These are phyloP conservation scores for Paramecium pentaurelia DNA, from an alignment of 73 alveolate species.

Conservation along the genomic window DNA sequence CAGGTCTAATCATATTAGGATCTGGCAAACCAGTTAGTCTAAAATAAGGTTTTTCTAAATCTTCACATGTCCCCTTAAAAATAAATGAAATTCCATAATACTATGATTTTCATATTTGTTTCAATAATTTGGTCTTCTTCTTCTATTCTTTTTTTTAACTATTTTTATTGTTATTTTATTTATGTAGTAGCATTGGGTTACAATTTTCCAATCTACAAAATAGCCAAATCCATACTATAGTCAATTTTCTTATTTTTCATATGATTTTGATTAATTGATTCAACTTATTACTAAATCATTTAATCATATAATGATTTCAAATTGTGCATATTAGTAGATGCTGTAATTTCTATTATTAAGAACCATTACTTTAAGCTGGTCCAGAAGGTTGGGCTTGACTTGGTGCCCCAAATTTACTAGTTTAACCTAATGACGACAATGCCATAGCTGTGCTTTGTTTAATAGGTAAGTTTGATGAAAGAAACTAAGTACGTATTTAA, in stretches of 20 bases:
- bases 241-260: background rate
- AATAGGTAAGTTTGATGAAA: background rate
- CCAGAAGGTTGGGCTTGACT: background rate
- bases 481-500: slow-evolving; percentile 14
- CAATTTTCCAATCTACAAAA: background rate
- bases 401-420: slow-evolving; percentile 39
- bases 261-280: slow-evolving; percentile 19
- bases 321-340: background rate
- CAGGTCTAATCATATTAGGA: slow-evolving; percentile 83
- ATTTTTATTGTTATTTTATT: background rate
- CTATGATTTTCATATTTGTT: slow-evolving; percentile 3
- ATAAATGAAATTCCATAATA: background rate
- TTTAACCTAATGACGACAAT: slow-evolving; percentile 8
- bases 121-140: background rate
- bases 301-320: background rate
- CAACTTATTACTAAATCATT: background rate
- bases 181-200: slow-evolving; percentile 23
- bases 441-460: background rate
- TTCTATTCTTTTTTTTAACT: background rate
- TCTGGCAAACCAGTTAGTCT: slow-evolving; percentile 79
- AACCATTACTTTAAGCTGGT: slow-evolving; percentile 36
- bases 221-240: slow-evolving; percentile 4
- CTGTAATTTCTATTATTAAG: background rate
- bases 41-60: slow-evolving; percentile 78
- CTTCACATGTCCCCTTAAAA: slow-evolving; percentile 67